phyloP scores from a whole-genome alignment of 768 basidiomycete genomes.

The Mycena alexandri region DNA sequence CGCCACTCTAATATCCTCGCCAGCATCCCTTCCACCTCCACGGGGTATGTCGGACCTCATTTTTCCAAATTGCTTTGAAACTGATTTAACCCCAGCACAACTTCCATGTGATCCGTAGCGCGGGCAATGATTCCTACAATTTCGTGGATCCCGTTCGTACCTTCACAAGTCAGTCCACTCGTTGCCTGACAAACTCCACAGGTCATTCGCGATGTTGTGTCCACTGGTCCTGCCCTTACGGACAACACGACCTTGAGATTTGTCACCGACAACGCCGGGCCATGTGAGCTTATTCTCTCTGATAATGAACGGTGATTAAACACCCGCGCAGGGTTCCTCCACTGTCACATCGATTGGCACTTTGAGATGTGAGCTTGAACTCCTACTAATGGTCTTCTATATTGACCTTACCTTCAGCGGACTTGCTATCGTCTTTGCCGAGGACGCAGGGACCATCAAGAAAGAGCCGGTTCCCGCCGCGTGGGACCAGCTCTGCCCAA shows the following conservation, averaged over 20 bases:
- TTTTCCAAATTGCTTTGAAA: too few relatives aligned
- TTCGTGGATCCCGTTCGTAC: conserved; percentile 56
- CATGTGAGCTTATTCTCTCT: conserved; percentile 19
- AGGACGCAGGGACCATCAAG: conserved; percentile 44
- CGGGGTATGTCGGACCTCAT: conserved; percentile 37
- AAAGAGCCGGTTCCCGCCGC: conserved; percentile 31
- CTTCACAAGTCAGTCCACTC: background rate
- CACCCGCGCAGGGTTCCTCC: conserved; percentile 39
- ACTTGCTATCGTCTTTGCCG: conserved; percentile 54
- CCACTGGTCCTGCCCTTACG: conserved; percentile 40
- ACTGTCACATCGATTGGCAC: conserved; percentile 55
- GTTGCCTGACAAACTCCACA: background rate
- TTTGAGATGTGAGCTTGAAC: conserved; percentile 46
- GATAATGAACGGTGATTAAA: background rate
- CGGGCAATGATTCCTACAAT: conserved; percentile 49
- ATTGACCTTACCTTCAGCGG: conserved; percentile 41
- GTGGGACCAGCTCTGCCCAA: conserved; percentile 48
- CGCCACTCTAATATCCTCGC: background rate
- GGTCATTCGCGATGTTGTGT: conserved; percentile 60
- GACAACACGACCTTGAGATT: conserved; percentile 43
- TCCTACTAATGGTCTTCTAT: background rate
- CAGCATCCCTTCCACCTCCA: conserved; percentile 50
- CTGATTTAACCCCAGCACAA: conserved; percentile 42
- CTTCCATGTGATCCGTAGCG: conserved; percentile 56
- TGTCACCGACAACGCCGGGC: conserved; percentile 53